A percentile compares a stretch with the other conserved stretches of the same genome.
Evolutionary conservation across 1,139 yeast species (phyloP).

Genomic region (Debaryomyces coudertii): DNA sequence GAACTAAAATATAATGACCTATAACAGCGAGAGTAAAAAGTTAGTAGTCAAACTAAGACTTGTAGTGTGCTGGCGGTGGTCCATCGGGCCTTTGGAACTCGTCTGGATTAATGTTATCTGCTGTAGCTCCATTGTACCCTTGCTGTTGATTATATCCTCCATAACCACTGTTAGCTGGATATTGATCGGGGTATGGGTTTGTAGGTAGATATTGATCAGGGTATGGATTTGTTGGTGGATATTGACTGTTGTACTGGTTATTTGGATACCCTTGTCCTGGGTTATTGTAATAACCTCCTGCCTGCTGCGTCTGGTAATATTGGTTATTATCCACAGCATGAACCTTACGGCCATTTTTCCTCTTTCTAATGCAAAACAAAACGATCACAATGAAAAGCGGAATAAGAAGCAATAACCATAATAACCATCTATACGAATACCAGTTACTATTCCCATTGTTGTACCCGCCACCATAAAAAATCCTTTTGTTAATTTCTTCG

Average conservation of each 20-base stretch:
- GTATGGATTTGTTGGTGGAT: constrained; percentile 11
- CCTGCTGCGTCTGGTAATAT: constrained; percentile 22
- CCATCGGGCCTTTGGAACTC: constrained; percentile 25
- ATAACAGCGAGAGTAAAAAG: neutral
- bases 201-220: constrained; percentile 8
- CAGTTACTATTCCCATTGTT: constrained; percentile 12
- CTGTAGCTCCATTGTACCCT: constrained; percentile 7
- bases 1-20: neutral
- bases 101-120: constrained; percentile 13
- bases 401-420: constrained; percentile 18
- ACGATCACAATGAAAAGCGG: constrained; percentile 16
- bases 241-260: constrained; percentile 10
- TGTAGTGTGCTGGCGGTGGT: constrained; percentile 26
- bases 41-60: constrained; percentile 5
- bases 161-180: constrained; percentile 7
- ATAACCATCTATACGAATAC: constrained; percentile 18
- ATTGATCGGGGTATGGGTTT: constrained; percentile 9
- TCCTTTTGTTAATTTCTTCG: constrained; percentile 12
- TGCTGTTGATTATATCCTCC: constrained; percentile 7
- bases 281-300: constrained; percentile 16
- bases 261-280: constrained; percentile 6
- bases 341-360: constrained; percentile 14
- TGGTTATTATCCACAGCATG: constrained; percentile 16
- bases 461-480: constrained; percentile 10
- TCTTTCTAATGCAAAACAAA: constrained; percentile 15